Evolutionary conservation across 805 yeast species (phyloP), one percentile per base, ranked within the genome.

Genomic region (Grigorovia yakushimaensis): DNA sequence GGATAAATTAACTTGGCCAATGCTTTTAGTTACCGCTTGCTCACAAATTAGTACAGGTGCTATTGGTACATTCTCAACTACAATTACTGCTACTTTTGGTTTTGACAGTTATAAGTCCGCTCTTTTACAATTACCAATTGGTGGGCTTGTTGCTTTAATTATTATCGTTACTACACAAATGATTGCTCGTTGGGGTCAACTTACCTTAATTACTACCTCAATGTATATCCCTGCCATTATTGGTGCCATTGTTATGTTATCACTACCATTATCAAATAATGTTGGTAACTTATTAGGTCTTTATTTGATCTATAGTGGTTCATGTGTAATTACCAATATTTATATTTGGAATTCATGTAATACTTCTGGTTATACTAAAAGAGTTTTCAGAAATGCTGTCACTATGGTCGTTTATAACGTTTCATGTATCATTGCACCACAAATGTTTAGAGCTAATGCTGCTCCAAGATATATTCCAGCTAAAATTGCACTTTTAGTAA

Each of bases 391-490:
- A 50, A 78, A 77, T 54, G 77, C 75, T 5, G 54, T 73, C 21
- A 77, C 79, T 0, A 73, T 79, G 79, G 67, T 78, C 46, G 76
- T 73, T n/a, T 79, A 78, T 56, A 77, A 79, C 10, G 61, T 78
- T 21, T 78, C 81, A 7, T 73, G 81, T 54, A 64, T 83, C 49
- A 68, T 79, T 43, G 86, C 84, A 0, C 85, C 88, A 2, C 84
- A 80, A 54, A 64, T 79, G 54, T 80, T 81, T 62, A 72, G 76
- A 51, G 69, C 68, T 0, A 53, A 67, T 17, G 71, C 76, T 47
- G 72, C 75, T 11, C 84, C 84, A 27, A 61, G 67, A 15, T 81
- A 78, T 53, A 67, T 62, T 15, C 73, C 81, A 9, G 87, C 85
- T 8, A 79, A 79, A 54, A 72, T 78, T 30, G 73, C 79, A 0